Conservation (phyloP, 441 rosid species). For the Euphorbia celastroides region DNA sequence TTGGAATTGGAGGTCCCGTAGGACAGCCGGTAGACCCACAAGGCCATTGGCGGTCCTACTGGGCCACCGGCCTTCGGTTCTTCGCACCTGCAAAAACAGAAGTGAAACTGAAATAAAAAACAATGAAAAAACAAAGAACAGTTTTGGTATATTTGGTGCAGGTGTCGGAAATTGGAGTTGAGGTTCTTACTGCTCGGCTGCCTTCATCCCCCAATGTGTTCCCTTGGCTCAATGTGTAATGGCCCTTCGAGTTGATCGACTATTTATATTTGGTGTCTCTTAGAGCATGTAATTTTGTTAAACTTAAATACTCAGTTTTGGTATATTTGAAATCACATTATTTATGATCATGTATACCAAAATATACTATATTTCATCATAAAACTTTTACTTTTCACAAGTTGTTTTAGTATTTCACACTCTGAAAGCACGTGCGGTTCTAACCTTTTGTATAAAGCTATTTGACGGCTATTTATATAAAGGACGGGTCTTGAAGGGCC, state of each 20-base stretch:
- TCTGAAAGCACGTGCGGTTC: neutral
- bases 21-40: too few relatives aligned
- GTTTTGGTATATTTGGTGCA: too few relatives aligned
- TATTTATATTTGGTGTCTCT: neutral
- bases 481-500: too few relatives aligned
- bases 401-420: neutral
- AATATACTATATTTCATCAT: neutral
- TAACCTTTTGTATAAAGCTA: too few relatives aligned
- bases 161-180: conserved; percentile 91
- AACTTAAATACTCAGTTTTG: conserved; percentile 3
- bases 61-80: too few relatives aligned
- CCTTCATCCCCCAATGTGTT: conserved; percentile 70
- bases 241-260: neutral
- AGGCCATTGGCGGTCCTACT: too few relatives aligned
- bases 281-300: neutral
- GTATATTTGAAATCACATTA: neutral
- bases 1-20: too few relatives aligned
- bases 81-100: too few relatives aligned
- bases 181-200: conserved; percentile 80
- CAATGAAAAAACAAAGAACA: too few relatives aligned
- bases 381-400: neutral
- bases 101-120: too few relatives aligned
- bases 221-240: conserved; percentile 60
- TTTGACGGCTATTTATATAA: too few relatives aligned
- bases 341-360: conserved; percentile 5